Base-by-base conservation (phyloP, 2,329 filamentous ascomycete species). In the Epichloe sylvatica region DNA sequence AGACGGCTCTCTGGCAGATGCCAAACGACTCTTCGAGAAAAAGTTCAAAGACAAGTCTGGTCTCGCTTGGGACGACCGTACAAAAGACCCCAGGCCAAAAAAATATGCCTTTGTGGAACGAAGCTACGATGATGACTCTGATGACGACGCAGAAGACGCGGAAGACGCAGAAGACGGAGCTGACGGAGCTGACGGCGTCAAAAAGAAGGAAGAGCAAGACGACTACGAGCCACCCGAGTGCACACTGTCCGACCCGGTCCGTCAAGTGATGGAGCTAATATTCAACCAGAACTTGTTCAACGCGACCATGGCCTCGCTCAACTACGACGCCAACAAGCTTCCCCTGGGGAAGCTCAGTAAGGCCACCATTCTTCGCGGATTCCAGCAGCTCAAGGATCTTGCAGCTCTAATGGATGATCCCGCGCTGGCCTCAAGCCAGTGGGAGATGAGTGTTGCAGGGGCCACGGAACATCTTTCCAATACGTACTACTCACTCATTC, bases 261-360 rank as follows among this genome's bases (percentile, higher is more conserved):
- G 88, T 60, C 68, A 78, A 8, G 69, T 94, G 19, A 82, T 94
- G 74, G 69, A 81, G 52, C 77, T 94, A 55, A 94, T 95, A 52
- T 94, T 94, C 72, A 90, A 94, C 63, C 74, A 79, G 51, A 63
- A 81, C 21, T 82, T 83, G 61, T 88, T 94, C 64, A 71, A 77
- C 21, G 74, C 74, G 19, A 77, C 79, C 36, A 84, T 87, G 80
- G 62, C 66, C 1, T 70, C 76, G 1, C 70, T 87, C 55, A 84
- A 85, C 55, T 88, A 88, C 56, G 82, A 88, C 56, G 72, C 76
- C 9, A 73, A 83, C 54, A 94, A 94, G 64, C 70, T 94, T 39
- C 88, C 88, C 0, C 70, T 94, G 1, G 89, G 88, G 4, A 94
- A 92, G 62, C 74, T 94, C 23, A 87, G 85, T 71, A 88, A 90